A percentile compares a stretch with the other conserved stretches of the same genome.
phyloP scores from a whole-genome alignment of 2,329 filamentous ascomycete genomes.

The Pseudogymnoascus sp. region DNA sequence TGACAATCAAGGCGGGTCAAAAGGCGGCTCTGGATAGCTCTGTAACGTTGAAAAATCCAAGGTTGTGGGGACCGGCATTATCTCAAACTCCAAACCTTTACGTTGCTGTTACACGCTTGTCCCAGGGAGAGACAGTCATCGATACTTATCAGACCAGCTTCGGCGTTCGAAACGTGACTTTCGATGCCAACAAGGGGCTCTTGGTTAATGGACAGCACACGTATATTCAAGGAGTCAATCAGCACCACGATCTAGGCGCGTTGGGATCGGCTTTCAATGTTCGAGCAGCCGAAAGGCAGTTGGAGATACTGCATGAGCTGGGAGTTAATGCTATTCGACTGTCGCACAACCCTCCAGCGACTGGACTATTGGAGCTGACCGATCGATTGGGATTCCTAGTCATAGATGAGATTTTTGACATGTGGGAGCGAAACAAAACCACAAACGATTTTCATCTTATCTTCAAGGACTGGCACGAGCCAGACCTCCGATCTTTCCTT shows the following conservation, averaged over 20 bases:
- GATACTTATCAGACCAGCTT: slow-evolving; percentile 45
- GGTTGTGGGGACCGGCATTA: slow-evolving; percentile 42
- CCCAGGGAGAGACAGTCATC: slow-evolving; percentile 22
- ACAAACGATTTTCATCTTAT: slow-evolving; percentile 44
- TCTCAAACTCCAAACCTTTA: slow-evolving; percentile 42
- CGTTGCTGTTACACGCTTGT: slow-evolving; percentile 38
- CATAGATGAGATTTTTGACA: slow-evolving; percentile 48
- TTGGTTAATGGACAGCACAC: slow-evolving; percentile 40
- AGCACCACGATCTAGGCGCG: slow-evolving; percentile 46
- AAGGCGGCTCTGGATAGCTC: slow-evolving; percentile 32
- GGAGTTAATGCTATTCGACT: slow-evolving; percentile 44
- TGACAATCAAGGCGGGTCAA: slow-evolving; percentile 27
- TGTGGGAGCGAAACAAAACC: slow-evolving; percentile 40
- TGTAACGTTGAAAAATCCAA: slow-evolving; percentile 24
- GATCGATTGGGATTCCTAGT: slow-evolving; percentile 45
- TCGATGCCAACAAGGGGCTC: slow-evolving; percentile 36
- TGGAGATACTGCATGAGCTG: slow-evolving; percentile 42
- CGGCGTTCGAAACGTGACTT: slow-evolving; percentile 40
- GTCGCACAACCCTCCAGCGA: slow-evolving; percentile 46
- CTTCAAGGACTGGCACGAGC: slow-evolving; percentile 47
- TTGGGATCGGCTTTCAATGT: slow-evolving; percentile 44
- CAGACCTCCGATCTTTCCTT: slow-evolving; percentile 43
- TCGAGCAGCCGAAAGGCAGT: slow-evolving; percentile 41
- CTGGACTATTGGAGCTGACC: slow-evolving; percentile 42
- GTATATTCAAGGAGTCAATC: slow-evolving; percentile 40